Evolutionary conservation across 1,139 yeast genomes (phyloP).

Genomic region (Lodderomyces beijingensis): DNA sequence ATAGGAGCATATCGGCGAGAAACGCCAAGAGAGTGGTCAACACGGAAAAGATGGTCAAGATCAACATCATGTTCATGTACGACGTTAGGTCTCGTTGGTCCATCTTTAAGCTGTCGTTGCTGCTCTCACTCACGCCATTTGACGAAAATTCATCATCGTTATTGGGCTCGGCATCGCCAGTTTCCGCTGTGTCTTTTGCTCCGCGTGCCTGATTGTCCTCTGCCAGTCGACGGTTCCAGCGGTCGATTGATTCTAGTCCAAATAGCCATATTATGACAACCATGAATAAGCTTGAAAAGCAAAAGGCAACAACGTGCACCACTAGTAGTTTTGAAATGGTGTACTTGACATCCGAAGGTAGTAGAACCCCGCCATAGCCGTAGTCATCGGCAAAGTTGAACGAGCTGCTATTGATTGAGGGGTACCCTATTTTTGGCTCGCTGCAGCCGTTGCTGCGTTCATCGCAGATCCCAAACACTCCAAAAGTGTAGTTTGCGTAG

Average conservation of each 20-base stretch:
- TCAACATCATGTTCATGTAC: slow-evolving; percentile 30
- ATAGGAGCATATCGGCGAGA: slow-evolving; percentile 38
- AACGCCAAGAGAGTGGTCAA: slow-evolving; percentile 37
- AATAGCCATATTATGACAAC: slow-evolving; percentile 15
- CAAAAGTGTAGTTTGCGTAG: slow-evolving; percentile 33
- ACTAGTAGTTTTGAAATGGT: slow-evolving; percentile 41
- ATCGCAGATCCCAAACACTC: slow-evolving; percentile 45
- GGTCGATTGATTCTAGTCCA: slow-evolving; percentile 7
- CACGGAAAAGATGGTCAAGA: slow-evolving; percentile 32
- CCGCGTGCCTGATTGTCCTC: not conserved
- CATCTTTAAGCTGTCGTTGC: slow-evolving; percentile 2
- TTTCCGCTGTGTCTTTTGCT: slow-evolving; percentile 1
- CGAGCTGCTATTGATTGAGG: slow-evolving; percentile 19
- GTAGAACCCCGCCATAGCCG: slow-evolving; percentile 23
- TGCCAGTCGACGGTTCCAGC: not conserved
- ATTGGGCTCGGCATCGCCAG: slow-evolving; percentile 1
- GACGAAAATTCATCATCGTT: not conserved
- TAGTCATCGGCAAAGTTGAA: slow-evolving; percentile 12
- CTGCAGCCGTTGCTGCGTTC: slow-evolving; percentile 25
- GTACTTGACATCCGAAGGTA: slow-evolving; percentile 40
- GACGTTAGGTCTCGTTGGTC: slow-evolving; percentile 23
- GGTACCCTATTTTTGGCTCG: slow-evolving; percentile 35
- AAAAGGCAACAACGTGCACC: slow-evolving; percentile 43
- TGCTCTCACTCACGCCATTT: slow-evolving; percentile 2
- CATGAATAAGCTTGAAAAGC: slow-evolving; percentile 26